Percentiles rank a stretch among this genome's conserved stretches.
phyloP scores from a whole-genome alignment of 1,284 basidiomycete species.

The Melampsora americana region DNA sequence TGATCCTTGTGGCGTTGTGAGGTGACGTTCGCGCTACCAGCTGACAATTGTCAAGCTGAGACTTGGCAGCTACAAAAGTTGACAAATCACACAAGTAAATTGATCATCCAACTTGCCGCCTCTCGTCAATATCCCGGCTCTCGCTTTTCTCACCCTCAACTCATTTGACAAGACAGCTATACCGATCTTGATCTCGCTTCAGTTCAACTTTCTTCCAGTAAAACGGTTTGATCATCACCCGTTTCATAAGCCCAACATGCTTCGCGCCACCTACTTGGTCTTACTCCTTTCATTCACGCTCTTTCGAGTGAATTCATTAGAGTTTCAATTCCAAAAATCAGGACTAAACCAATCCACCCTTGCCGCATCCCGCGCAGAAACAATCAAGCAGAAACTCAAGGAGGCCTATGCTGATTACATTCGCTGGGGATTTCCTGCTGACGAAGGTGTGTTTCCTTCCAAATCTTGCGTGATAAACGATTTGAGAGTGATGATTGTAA shows the following conservation, averaged over 20 bases:
- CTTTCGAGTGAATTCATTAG: neutral
- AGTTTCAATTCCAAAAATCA: conserved; percentile 13
- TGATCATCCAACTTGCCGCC: too few species aligned
- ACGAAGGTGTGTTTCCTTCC: conserved; percentile 26
- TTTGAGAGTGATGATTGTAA: neutral
- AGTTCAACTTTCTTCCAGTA: too few species aligned
- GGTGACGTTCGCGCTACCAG: too few species aligned
- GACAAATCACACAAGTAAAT: too few species aligned
- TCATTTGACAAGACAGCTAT: too few species aligned
- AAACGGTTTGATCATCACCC: neutral
- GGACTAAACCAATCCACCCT: conserved; percentile 17
- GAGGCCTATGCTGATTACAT: conserved; percentile 36
- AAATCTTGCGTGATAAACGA: neutral
- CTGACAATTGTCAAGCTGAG: too few species aligned
- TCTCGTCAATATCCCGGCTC: too few species aligned
- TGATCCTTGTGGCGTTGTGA: too few species aligned
- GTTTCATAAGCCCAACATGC: neutral
- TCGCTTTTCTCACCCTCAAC: too few species aligned
- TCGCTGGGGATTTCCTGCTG: conserved; percentile 17
- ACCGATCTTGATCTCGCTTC: too few species aligned
- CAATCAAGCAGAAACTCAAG: conserved; percentile 10
- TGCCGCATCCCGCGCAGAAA: conserved; percentile 20
- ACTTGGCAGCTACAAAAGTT: too few species aligned
- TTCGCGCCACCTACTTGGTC: neutral
- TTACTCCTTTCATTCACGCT: neutral